phyloP scores from a whole-genome alignment of 2,329 filamentous ascomycete species.

The Nemania sp. region DNA sequence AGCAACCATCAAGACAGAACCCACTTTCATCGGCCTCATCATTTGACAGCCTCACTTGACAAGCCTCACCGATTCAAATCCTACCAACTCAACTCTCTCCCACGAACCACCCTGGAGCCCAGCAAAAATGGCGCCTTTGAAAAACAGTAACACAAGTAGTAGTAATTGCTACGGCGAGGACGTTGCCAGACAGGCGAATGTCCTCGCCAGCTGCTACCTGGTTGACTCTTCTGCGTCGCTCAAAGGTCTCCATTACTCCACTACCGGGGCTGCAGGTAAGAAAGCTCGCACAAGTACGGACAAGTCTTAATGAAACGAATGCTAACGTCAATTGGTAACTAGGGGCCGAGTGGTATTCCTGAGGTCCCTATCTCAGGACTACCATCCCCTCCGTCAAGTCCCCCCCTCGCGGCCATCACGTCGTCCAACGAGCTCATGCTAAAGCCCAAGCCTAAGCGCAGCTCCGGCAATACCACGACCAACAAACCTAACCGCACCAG shows the following conservation, averaged over 20 bases:
- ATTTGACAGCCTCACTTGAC: too few relatives aligned
- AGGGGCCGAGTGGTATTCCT: conserved; percentile 92
- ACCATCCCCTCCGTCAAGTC: conserved; percentile 83
- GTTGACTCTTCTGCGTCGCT: conserved; percentile 74
- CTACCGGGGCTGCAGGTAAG: conserved; percentile 81
- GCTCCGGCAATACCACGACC: conserved; percentile 36
- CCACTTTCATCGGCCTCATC: too few relatives aligned
- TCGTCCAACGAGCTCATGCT: conserved; percentile 69
- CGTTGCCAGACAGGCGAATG: conserved; percentile 67
- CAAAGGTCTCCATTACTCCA: conserved; percentile 91
- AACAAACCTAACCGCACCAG: conserved; percentile 48
- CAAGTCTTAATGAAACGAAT: too few relatives aligned
- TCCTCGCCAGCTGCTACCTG: conserved; percentile 90
- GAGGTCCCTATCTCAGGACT: conserved; percentile 84
- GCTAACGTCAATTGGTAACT: neutral
- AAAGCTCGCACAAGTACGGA: too few relatives aligned
- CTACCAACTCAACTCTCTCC: neutral
- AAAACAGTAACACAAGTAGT: conserved; percentile 69
- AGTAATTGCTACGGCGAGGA: conserved; percentile 79
- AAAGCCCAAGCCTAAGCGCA: conserved; percentile 57
- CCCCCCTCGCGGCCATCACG: conserved; percentile 79
- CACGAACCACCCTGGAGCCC: conserved; percentile 36
- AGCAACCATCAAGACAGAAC: too few relatives aligned
- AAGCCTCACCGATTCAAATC: too few relatives aligned
- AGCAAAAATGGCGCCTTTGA: conserved; percentile 67